Evolutionary conservation across 495 filamentous ascomycete species (phyloP).

Genomic region (Penicillium ucsense): DNA sequence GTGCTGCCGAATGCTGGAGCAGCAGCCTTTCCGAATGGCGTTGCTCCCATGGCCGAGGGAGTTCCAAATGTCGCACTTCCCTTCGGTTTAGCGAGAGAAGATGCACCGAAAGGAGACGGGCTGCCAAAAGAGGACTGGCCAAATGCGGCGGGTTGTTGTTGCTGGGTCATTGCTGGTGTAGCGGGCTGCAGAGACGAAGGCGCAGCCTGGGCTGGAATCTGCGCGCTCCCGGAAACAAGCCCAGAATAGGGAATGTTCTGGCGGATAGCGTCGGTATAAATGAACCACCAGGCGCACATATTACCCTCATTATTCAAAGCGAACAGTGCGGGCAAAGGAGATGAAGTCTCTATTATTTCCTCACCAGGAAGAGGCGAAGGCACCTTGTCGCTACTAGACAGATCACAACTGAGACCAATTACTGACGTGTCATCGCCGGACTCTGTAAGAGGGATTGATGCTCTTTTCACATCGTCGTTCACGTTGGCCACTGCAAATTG

Average conservation of each 20-base stretch:
- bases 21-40: conserved; percentile 27
- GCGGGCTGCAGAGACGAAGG: conserved; percentile 5
- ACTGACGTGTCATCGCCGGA: conserved; percentile 61
- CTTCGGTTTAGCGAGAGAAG: conserved; percentile 22
- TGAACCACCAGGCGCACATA: conserved; percentile 77
- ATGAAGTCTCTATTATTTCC: conserved; percentile 62
- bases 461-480: conserved; percentile 67
- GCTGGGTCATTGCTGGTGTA: not conserved
- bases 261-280: conserved; percentile 79
- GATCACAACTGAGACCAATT: conserved; percentile 72
- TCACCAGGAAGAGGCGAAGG: conserved; percentile 66
- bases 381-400: conserved; percentile 73
- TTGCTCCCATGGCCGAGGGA: conserved; percentile 24
- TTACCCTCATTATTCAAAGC: conserved; percentile 85
- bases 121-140: conserved; percentile 32
- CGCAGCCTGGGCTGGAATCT: conserved; percentile 8
- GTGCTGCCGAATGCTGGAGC: conserved; percentile 17
- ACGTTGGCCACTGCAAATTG: conserved; percentile 66
- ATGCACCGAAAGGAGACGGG: conserved; percentile 25
- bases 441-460: conserved; percentile 67
- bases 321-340: conserved; percentile 78
- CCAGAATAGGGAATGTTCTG: conserved; percentile 62
- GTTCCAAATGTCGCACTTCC: conserved; percentile 28
- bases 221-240: conserved; percentile 41
- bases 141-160: conserved; percentile 22